phyloP scores from a whole-genome alignment of 1,284 basidiomycete genomes.

The Hemileia vastatrix region DNA sequence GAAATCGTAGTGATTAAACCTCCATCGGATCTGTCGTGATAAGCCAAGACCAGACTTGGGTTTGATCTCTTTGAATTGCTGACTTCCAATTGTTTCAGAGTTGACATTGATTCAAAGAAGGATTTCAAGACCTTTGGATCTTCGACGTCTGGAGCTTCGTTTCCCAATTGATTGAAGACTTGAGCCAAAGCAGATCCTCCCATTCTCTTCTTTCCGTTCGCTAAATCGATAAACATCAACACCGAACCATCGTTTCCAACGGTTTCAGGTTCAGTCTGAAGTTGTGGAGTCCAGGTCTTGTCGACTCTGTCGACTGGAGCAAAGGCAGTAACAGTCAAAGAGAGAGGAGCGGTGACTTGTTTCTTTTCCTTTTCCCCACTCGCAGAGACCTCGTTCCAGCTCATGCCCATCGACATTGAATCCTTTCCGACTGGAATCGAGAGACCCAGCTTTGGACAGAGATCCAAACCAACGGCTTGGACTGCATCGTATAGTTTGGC shows the following conservation, averaged over 20 bases:
- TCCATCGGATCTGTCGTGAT: constrained; percentile 95
- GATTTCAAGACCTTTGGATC: constrained; percentile 62
- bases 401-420: constrained; percentile 99
- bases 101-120: constrained; percentile 69
- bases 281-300: constrained; percentile 83
- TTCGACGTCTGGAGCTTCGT: constrained; percentile 77
- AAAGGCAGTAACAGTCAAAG: constrained; percentile 89
- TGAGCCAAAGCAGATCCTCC: constrained; percentile 90
- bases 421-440: constrained; percentile 97
- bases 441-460: constrained; percentile 87
- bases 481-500: constrained; percentile 85
- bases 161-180: constrained; percentile 83
- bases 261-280: constrained; percentile 60
- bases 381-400: constrained; percentile 58
- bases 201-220: constrained; percentile 67
- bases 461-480: constrained; percentile 77
- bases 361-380: constrained; percentile 57
- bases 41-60: constrained; percentile 68
- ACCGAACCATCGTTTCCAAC: constrained; percentile 54
- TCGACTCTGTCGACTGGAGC: constrained; percentile 70
- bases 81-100: constrained; percentile 55
- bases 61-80: too few species aligned
- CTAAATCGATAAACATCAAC: constrained; percentile 82
- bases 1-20: constrained; percentile 79
- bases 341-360: constrained; percentile 80